A percentile compares a stretch with the other conserved stretches of the same genome.
phyloP scores from a whole-genome alignment of 2,329 filamentous ascomycete species.

The Fusarium tupiense region DNA sequence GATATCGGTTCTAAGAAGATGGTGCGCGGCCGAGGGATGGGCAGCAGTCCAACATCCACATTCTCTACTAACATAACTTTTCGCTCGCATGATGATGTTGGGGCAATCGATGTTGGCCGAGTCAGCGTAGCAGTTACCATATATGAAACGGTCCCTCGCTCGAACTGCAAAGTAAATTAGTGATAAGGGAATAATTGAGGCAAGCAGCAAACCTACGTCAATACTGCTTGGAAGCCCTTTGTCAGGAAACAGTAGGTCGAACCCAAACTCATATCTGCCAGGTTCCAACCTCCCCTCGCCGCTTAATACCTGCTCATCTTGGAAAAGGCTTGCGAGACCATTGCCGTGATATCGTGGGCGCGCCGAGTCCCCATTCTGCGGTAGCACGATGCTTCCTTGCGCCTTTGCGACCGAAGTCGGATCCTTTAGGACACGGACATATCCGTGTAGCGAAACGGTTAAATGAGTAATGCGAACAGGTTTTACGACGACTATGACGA shows the following conservation, averaged over 20 bases:
- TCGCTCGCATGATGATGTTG: conserved; percentile 81
- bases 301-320: conserved; percentile 83
- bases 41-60: conserved; percentile 83
- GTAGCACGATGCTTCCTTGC: conserved; percentile 55
- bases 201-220: conserved; percentile 71
- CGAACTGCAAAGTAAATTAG: conserved; percentile 71
- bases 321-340: conserved; percentile 82
- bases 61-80: conserved; percentile 83
- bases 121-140: conserved; percentile 90
- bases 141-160: conserved; percentile 92
- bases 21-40: conserved; percentile 78
- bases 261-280: conserved; percentile 82
- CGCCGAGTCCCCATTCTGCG: conserved; percentile 50
- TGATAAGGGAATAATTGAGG: not conserved
- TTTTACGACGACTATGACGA: conserved; percentile 77
- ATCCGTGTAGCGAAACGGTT: conserved; percentile 80
- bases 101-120: conserved; percentile 84
- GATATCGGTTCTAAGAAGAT: conserved; percentile 90
- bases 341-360: conserved; percentile 74
- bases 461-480: conserved; percentile 82
- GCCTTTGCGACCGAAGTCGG: conserved; percentile 66
- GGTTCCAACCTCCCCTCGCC: conserved; percentile 80
- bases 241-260: conserved; percentile 75
- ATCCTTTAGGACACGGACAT: conserved; percentile 81
- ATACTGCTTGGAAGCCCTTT: conserved; percentile 88